Evolutionary conservation across 345 rosid genomes (phyloP).

Genomic region (Viola odorata): DNA sequence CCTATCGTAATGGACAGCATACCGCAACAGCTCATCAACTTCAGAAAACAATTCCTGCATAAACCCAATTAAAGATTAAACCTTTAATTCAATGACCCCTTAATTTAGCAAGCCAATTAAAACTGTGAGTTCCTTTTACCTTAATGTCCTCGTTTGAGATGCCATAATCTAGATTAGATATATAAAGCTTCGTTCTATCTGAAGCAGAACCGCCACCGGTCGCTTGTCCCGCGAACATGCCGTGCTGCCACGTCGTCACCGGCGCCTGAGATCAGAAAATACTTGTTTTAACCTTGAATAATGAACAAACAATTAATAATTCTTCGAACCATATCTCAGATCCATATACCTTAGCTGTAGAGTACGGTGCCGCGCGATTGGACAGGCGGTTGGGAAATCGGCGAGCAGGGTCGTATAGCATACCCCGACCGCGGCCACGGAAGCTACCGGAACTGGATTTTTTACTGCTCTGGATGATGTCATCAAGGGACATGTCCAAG

Average conservation of each 20-base stretch:
- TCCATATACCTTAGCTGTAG: constrained; percentile 40
- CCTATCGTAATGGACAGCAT: constrained; percentile 17
- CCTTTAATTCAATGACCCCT: too few relatives aligned
- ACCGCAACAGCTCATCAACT: constrained; percentile 14
- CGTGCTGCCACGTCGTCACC: too few relatives aligned
- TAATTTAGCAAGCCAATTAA: neutral
- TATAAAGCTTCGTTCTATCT: constrained; percentile 8
- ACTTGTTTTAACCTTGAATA: too few relatives aligned
- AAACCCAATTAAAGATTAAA: neutral
- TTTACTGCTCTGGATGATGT: constrained; percentile 74
- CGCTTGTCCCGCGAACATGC: too few relatives aligned
- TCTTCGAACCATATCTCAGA: too few relatives aligned
- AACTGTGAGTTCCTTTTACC: neutral
- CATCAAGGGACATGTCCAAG: constrained; percentile 94
- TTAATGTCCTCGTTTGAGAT: constrained; percentile 18
- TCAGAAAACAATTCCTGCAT: constrained; percentile 24
- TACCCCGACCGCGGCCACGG: constrained; percentile 52
- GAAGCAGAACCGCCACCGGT: too few relatives aligned
- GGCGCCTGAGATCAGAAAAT: too few relatives aligned
- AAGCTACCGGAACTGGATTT: constrained; percentile 59
- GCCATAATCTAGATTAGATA: constrained; percentile 19
- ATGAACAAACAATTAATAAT: too few relatives aligned
- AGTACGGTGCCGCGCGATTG: constrained; percentile 58
- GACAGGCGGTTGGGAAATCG: constrained; percentile 54
- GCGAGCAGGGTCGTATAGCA: constrained; percentile 67